Evolutionary conservation across 257 asterid genomes (phyloP), one percentile per base, ranked within the genome.

Genomic region (Henckelia pumila): DNA sequence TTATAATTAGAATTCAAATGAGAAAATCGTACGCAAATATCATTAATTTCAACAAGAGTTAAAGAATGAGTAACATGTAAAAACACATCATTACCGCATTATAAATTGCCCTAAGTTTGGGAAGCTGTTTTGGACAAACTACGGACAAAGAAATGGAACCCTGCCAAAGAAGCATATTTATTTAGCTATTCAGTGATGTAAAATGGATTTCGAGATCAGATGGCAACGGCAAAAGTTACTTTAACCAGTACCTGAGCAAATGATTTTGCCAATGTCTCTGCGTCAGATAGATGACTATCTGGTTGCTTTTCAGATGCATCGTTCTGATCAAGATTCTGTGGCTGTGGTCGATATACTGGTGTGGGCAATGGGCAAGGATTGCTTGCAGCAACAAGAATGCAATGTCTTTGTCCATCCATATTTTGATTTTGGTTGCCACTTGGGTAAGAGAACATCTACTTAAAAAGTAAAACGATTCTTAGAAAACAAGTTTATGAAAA

Each of bases 91-190:
- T 71, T 85, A 89, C 98, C 89, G 95, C 92, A 69, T 80, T 81
- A 76, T 84, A 94, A 74, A 91, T 91, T 56, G 84, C 89, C 73
- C 75, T 84, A 61, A 94, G 85, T 80, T 88, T 88, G 11, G 95
- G 89, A 75, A 94, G 95, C 83, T 88, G 88, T 88, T 83, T 94
- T 9, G 99, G 99, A 80, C 97, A 94, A 71, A 94, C 76, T 67
- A 94, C 89, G 30, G 99, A 91, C 60, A 94, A 82, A 73, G 97
- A 91, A 78, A 94, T 73, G 69, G 85, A 83, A 79, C 78, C 76
- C 99, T 94, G 99, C 89, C 84, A 74, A 68, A 73, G 49, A 71
- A 9, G 23, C 59, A 63, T 63, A 59, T 8, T 29, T 47, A 3
- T 16, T 59, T 56, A 71, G 78, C 66, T 59, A 70, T 28, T 20